Percentiles rank a stretch among this genome's conserved stretches.
phyloP scores from a whole-genome alignment of 2,329 filamentous ascomycete genomes.

The Diplocarpon rosae region DNA sequence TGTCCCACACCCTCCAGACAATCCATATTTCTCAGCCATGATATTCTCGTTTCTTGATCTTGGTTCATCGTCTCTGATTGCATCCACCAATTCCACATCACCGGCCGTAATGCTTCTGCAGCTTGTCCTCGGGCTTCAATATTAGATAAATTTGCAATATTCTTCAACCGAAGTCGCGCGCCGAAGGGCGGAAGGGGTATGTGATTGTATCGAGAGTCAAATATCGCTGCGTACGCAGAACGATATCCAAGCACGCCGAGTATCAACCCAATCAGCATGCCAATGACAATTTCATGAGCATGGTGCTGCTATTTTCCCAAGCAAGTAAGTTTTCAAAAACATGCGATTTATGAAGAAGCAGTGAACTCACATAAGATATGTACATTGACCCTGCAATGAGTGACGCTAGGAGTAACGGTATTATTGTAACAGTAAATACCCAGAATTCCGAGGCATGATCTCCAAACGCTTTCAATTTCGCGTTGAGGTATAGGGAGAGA shows the following conservation, averaged over 20 bases:
- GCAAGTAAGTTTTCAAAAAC: neutral
- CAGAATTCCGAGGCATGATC: slow-evolving; percentile 62
- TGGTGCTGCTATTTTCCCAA: slow-evolving; percentile 47
- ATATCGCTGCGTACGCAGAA: slow-evolving; percentile 54
- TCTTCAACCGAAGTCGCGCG: slow-evolving; percentile 3
- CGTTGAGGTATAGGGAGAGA: slow-evolving; percentile 62
- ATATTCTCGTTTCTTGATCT: slow-evolving; percentile 1
- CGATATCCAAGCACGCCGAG: slow-evolving; percentile 54
- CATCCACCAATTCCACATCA: slow-evolving; percentile 11
- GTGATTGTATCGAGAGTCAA: slow-evolving; percentile 52
- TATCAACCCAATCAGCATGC: slow-evolving; percentile 49
- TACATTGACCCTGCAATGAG: slow-evolving; percentile 55
- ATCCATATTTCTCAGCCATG: slow-evolving; percentile 7
- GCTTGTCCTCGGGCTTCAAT: neutral
- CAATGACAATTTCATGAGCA: slow-evolving; percentile 57
- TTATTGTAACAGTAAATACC: slow-evolving; percentile 54
- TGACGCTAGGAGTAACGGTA: slow-evolving; percentile 53
- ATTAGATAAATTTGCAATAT: neutral
- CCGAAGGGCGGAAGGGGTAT: slow-evolving; percentile 16
- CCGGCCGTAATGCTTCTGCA: slow-evolving; percentile 1
- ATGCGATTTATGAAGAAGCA: neutral
- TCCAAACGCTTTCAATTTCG: slow-evolving; percentile 61
- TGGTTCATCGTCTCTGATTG: neutral
- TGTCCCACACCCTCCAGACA: neutral
- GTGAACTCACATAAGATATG: slow-evolving; percentile 32